A percentile compares a stretch with the other conserved stretches of the same genome.
These are phyloP conservation scores for Candolleomyces eurysporus DNA, from an alignment of 768 basidiomycete genomes.

Conservation along the genomic window DNA sequence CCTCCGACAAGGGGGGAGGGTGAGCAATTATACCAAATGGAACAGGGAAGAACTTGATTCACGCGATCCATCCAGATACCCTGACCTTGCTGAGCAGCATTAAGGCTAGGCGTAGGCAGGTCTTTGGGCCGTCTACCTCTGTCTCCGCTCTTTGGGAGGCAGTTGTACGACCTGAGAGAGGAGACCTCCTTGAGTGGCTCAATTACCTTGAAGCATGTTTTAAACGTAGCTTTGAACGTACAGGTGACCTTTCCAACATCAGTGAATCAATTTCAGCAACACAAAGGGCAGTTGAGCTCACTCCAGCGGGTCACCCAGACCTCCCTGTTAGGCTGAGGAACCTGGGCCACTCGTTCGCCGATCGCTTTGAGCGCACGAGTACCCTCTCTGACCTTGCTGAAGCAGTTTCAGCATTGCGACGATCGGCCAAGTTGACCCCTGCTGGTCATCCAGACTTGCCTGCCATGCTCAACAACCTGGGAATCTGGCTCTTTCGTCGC, in stretches of 20 bases:
- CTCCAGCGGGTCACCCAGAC: slow-evolving; percentile 11
- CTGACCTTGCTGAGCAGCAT: neutral
- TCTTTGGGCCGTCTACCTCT: too few species aligned
- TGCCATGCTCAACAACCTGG: too few species aligned
- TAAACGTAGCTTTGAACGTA: slow-evolving; percentile 14
- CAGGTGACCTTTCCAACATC: slow-evolving; percentile 16
- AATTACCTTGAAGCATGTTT: neutral
- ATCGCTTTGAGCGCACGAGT: slow-evolving; percentile 10
- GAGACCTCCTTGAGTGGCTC: too few species aligned
- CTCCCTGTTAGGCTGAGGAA: neutral
- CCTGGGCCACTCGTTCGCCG: neutral
- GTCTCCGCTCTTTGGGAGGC: too few species aligned
- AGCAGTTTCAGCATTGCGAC: slow-evolving; percentile 4
- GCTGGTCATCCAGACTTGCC: neutral
- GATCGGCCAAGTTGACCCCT: slow-evolving; percentile 14
- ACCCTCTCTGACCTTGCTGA: slow-evolving; percentile 8
- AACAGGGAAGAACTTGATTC: neutral
- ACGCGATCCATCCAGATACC: neutral
- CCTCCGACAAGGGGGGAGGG: neutral
- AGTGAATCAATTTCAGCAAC: slow-evolving; percentile 6
- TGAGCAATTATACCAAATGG: neutral
- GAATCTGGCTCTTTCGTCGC: too few species aligned
- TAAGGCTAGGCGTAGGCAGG: neutral
- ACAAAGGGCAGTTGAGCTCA: slow-evolving; percentile 12
- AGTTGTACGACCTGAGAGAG: too few species aligned